phyloP scores from a whole-genome alignment of 441 rosid species.

The Dalechampia spathulata region DNA sequence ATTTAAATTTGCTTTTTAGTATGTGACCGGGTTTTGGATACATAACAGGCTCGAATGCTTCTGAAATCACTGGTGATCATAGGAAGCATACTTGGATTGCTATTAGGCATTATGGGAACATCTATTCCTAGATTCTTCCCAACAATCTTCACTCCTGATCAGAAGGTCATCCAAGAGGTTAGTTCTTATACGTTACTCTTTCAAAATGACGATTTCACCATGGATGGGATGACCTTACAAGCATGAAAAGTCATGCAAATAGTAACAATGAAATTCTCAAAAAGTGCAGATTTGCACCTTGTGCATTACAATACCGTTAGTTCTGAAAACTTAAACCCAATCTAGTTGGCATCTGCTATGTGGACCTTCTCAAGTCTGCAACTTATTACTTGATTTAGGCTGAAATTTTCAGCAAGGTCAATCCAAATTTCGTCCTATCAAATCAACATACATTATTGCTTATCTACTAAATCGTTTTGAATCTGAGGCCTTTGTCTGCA shows the following conservation, averaged over 20 bases:
- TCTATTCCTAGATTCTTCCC: slow-evolving; percentile 70
- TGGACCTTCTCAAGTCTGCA: neutral
- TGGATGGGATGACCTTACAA: neutral
- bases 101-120: slow-evolving; percentile 54
- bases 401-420: neutral
- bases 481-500: neutral
- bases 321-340: neutral
- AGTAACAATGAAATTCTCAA: neutral
- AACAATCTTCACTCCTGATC: slow-evolving; percentile 63
- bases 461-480: neutral
- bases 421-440: neutral
- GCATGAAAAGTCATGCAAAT: neutral
- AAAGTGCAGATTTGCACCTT: neutral
- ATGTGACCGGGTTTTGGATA: neutral
- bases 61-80: slow-evolving; percentile 73
- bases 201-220: neutral
- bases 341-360: neutral
- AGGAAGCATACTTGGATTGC: slow-evolving; percentile 67
- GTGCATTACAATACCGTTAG: neutral
- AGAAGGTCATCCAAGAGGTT: slow-evolving; percentile 61
- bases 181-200: slow-evolving; percentile 7
- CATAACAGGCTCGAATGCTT: slow-evolving; percentile 57
- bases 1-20: neutral
- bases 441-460: neutral
- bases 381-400: neutral